phyloP scores from a whole-genome alignment of 2,329 filamentous ascomycete species.

The Emydomyces testavorans region DNA sequence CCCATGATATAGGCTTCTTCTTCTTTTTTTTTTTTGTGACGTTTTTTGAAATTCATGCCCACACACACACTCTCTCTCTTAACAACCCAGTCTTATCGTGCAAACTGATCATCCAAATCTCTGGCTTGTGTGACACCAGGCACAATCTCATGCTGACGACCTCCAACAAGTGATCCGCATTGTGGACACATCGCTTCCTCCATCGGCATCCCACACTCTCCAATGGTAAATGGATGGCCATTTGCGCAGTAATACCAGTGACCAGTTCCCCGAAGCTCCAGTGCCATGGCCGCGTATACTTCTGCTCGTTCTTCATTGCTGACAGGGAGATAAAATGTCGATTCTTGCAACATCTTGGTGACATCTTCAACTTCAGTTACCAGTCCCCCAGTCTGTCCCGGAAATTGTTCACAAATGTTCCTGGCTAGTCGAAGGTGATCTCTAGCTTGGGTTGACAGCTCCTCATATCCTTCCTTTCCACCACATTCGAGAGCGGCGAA shows the following conservation, averaged over 20 bases:
- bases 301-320: slow-evolving; percentile 42
- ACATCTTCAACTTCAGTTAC: slow-evolving; percentile 38
- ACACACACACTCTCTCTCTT: too few relatives aligned
- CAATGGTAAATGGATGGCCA: slow-evolving; percentile 46
- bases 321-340: slow-evolving; percentile 41
- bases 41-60: too few relatives aligned
- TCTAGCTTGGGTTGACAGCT: neutral
- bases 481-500: slow-evolving; percentile 37
- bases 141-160: slow-evolving; percentile 40
- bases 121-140: slow-evolving; percentile 37
- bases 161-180: slow-evolving; percentile 49
- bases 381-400: slow-evolving; percentile 28
- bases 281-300: slow-evolving; percentile 43
- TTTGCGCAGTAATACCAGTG: slow-evolving; percentile 37
- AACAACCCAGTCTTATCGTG: too few relatives aligned
- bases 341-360: slow-evolving; percentile 37
- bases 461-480: neutral
- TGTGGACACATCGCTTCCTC: slow-evolving; percentile 50
- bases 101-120: slow-evolving; percentile 11
- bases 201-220: slow-evolving; percentile 58
- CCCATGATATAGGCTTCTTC: too few relatives aligned
- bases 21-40: neutral
- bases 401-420: slow-evolving; percentile 6
- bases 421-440: neutral
- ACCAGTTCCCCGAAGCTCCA: slow-evolving; percentile 38